Evolutionary conservation across 257 asterid genomes (phyloP), one percentile per base, ranked within the genome.

Genomic region (Nicotiana tabacum): DNA sequence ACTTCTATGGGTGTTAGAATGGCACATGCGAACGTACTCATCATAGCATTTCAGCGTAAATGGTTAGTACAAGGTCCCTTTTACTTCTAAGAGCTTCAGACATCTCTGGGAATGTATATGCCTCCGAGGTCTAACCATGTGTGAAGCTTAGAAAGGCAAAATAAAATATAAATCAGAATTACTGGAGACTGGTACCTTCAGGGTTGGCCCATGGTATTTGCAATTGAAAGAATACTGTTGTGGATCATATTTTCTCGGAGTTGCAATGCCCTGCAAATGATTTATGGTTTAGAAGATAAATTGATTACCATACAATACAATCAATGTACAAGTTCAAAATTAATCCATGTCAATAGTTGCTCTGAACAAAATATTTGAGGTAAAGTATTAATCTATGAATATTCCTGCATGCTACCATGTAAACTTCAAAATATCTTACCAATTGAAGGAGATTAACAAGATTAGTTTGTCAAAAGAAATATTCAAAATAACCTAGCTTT

Each of bases 201-300:
- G 85, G 57, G 65, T 82, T 32, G 89, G 78, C 72, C 85, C 87
- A 17, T 86, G 87, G 10, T 83, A 88, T 77, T 79, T 86, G 74
- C 84, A 77, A 51, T 80, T 84, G 39, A 60, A 64, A 4, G 83
- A 66, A 62, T 81, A 85, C 27, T 72, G 89, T 55, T 83, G 86
- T 15, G 80, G 78, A 64, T 89, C 84, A 77, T 82, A 65, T 66
- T 83, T 86, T 82, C 81, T 87, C 33, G 51, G 66, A 30, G 86
- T 82, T 56, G 83, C 77, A 27, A 80, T 77, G n/a, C 87, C 89
- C 97, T 93, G 92, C 77, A 82, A 46, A 76, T 82, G 78, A 68
- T 53, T 81, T 12, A 35, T 5, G 43, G 68, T 53, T 35, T 35
- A 66, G 11, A 66, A 82, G 81, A 77, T 57, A 66, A 77, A 37